phyloP scores from a whole-genome alignment of 2,329 filamentous ascomycete species.

The Phialocephala subalpina region DNA sequence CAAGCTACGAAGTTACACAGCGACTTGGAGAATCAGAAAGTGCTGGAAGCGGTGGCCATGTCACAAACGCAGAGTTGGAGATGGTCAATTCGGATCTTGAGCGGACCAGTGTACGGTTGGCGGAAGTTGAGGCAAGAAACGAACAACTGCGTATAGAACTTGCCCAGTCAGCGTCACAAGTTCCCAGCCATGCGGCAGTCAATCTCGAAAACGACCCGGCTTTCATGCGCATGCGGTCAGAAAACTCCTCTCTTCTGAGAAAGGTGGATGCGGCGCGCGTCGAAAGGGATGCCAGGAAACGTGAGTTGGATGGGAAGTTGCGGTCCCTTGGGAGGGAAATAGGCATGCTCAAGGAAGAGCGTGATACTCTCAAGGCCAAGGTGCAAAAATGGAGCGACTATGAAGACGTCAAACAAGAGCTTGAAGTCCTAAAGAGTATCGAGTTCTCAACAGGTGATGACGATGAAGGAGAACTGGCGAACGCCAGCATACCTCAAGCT shows the following conservation, averaged over 20 bases:
- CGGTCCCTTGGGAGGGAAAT: conserved; percentile 83
- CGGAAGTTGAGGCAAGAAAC: conserved; percentile 92
- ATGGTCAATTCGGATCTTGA: conserved; percentile 93
- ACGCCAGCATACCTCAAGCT: conserved; percentile 40
- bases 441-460: conserved; percentile 94
- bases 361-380: conserved; percentile 80
- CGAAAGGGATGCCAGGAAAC: conserved; percentile 83
- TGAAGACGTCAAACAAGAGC: conserved; percentile 93
- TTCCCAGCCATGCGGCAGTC: conserved; percentile 65
- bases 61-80: conserved; percentile 89
- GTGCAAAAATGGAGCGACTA: conserved; percentile 93
- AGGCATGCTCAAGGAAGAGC: conserved; percentile 77
- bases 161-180: conserved; percentile 83
- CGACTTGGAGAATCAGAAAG: conserved; percentile 79
- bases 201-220: conserved; percentile 87
- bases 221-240: conserved; percentile 87
- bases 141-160: conserved; percentile 91
- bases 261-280: conserved; percentile 85
- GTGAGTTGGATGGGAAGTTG: conserved; percentile 77
- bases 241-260: conserved; percentile 90
- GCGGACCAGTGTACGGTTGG: conserved; percentile 83
- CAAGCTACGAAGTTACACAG: conserved; percentile 95
- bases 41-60: conserved; percentile 63
- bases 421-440: conserved; percentile 97
- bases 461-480: conserved; percentile 62